Conservation (phyloP, 2,329 filamentous ascomycete species). For the Metarhizium robertsii region DNA sequence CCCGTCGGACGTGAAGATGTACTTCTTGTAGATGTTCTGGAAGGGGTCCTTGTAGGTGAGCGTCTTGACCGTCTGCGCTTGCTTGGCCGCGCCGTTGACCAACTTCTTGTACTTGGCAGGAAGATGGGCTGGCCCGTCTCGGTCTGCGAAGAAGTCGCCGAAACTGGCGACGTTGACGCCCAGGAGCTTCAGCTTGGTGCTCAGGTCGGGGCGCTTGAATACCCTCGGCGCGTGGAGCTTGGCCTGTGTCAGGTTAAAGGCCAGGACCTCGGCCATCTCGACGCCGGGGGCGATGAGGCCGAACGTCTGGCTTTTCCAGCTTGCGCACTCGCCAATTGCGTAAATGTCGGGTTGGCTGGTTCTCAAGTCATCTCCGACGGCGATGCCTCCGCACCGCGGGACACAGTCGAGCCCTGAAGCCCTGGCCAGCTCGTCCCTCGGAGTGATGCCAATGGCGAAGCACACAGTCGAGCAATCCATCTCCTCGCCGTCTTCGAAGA, state of each 20-base stretch:
- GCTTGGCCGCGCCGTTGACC: slow-evolving; percentile 1
- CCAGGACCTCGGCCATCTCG: slow-evolving; percentile 86
- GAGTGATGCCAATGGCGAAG: slow-evolving; percentile 80
- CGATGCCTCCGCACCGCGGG: slow-evolving; percentile 65
- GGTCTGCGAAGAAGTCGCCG: slow-evolving; percentile 86
- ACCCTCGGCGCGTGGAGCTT: slow-evolving; percentile 57
- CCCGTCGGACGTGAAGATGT: slow-evolving; percentile 80
- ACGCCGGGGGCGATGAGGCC: slow-evolving; percentile 83
- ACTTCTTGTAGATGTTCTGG: slow-evolving; percentile 85
- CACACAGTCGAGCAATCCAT: slow-evolving; percentile 75
- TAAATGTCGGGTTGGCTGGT: slow-evolving; percentile 69
- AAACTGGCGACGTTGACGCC: slow-evolving; percentile 90
- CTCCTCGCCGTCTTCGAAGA: slow-evolving; percentile 71
- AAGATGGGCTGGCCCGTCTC: slow-evolving; percentile 70
- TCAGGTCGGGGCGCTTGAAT: slow-evolving; percentile 78
- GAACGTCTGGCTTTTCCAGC: slow-evolving; percentile 79
- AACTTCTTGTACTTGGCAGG: slow-evolving; percentile 44
- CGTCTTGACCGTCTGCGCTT: slow-evolving; percentile 52
- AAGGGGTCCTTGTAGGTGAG: slow-evolving; percentile 87
- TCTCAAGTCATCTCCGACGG: slow-evolving; percentile 56
- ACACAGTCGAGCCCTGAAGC: slow-evolving; percentile 63
- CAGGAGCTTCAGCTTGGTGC: slow-evolving; percentile 83
- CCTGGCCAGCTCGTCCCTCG: slow-evolving; percentile 67
- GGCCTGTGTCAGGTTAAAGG: slow-evolving; percentile 84
- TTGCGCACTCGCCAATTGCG: slow-evolving; percentile 85